Evolutionary conservation across 805 yeast species (phyloP).

Genomic region (Nakazawaea siamensis): DNA sequence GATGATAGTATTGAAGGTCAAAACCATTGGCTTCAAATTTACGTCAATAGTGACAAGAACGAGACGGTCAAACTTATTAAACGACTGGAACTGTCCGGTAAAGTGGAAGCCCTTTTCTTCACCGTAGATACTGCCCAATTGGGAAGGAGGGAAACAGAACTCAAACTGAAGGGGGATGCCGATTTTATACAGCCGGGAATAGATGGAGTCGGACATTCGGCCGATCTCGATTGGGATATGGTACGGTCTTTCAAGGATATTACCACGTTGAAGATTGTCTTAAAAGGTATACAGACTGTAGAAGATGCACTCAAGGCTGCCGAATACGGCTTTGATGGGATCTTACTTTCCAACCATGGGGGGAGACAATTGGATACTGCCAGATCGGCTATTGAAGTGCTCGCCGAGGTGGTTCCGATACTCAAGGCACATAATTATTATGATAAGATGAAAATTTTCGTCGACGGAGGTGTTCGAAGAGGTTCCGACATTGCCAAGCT

Average conservation of each 20-base stretch:
- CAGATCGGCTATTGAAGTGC: constrained; percentile 29
- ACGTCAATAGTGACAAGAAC: constrained; percentile 24
- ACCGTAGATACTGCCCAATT: constrained; percentile 34
- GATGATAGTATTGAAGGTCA: constrained; percentile 26
- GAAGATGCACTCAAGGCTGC: constrained; percentile 22
- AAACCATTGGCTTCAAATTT: constrained; percentile 33
- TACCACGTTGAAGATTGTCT: constrained; percentile 12
- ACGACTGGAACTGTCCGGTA: constrained; percentile 20
- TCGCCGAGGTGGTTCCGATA: constrained; percentile 47
- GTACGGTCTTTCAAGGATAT: constrained; percentile 11
- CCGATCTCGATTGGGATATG: background rate
- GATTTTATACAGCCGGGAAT: background rate
- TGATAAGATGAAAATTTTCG: constrained; percentile 23
- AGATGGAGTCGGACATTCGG: background rate
- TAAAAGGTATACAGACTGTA: background rate
- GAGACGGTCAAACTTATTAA: constrained; percentile 19
- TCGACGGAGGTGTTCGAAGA: constrained; percentile 29
- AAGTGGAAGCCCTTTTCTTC: constrained; percentile 26
- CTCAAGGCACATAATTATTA: constrained; percentile 29
- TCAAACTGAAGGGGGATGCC: constrained; percentile 1
- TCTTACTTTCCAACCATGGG: constrained; percentile 26
- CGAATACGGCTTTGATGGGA: constrained; percentile 23
- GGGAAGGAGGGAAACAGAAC: constrained; percentile 33
- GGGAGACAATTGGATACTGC: constrained; percentile 26
- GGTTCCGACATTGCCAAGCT: constrained; percentile 28